Base-by-base conservation (phyloP, 2,329 filamentous ascomycete species). In the Davidsoniella eucalypti region DNA sequence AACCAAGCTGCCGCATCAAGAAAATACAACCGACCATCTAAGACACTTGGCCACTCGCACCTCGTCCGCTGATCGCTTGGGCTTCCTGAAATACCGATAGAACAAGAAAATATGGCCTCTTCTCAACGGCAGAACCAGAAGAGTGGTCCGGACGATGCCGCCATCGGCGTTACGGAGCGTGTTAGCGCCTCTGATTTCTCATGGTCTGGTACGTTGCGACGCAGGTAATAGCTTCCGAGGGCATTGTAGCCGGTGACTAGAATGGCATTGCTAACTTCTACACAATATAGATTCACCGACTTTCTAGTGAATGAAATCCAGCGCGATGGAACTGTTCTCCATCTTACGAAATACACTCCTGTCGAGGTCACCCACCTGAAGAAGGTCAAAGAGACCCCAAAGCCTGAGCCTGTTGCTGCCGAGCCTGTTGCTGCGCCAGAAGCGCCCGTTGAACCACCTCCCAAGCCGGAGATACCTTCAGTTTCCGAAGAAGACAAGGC, bases 291-390 rank as follows among this genome's bases (percentile, higher is more conserved):
- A 56, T 95, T 88, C 64, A 90, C 87, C 3, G 88, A 95, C 63
- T 95, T 95, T 59, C 70, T 92, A 57, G 88, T 95, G 58, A 88
- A 94, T 60, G 88, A 95, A 64, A 90, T 95, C 55, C 68, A 75
- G 17, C 78, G 80, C 26, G 76, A 82, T 59, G 87, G 87, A 14
- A 66, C 78, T 49, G 84, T 94, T 12, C 63, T 92, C 48, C 86
- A 90, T 63, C 68, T 95, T 45, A 70, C 64, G 33, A 52, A 53
- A 9, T 48, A 40, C 23, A 41, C 43, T 17, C 49, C 47, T n/a
- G 49, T 51, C 14, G 44, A 51, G 23, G 49, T 54, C 25, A 50
- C 47, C 40, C 51, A 55, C 26, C 25, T 45, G 3, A 52, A 52
- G 36, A 44, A 40, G 14, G 47, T 29, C 41, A 44, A 45, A 37